These are phyloP conservation scores for Amyloporia xantha DNA, from an alignment of 768 basidiomycete species.

Conservation along the genomic window DNA sequence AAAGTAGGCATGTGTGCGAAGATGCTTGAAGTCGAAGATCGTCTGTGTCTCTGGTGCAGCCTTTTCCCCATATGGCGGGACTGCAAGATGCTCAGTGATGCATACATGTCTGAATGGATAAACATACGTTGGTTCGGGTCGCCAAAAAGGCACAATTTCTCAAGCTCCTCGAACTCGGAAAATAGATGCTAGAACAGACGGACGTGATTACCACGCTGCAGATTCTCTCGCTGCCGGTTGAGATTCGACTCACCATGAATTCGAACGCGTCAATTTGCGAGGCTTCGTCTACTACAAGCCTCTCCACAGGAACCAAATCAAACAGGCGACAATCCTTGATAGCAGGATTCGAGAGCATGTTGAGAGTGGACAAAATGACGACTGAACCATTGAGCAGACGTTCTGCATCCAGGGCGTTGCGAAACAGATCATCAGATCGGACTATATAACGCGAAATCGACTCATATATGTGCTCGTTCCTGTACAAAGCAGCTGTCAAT, in stretches of 20 bases:
- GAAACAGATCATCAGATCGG: slow-evolving; percentile 36
- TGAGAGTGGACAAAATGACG: slow-evolving; percentile 42
- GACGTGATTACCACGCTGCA: no score
- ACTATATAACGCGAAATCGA: slow-evolving; percentile 24
- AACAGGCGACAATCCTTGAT: slow-evolving; percentile 30
- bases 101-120: not conserved
- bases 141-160: slow-evolving; percentile 46
- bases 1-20: slow-evolving; percentile 29
- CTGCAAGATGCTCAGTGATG: slow-evolving; percentile 22
- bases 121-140: slow-evolving; percentile 44
- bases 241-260: slow-evolving; percentile 33
- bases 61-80: slow-evolving; percentile 46
- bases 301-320: slow-evolving; percentile 32
- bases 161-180: slow-evolving; percentile 30
- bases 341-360: slow-evolving; percentile 42
- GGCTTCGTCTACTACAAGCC: slow-evolving; percentile 53
- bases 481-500: no score
- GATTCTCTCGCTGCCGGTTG: no score
- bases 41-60: slow-evolving; percentile 32
- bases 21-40: slow-evolving; percentile 41
- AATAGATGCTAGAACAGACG: slow-evolving; percentile 34
- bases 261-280: slow-evolving; percentile 44
- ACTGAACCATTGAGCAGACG: slow-evolving; percentile 23
- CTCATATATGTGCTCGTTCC: slow-evolving; percentile 47
- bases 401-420: slow-evolving; percentile 18